Evolutionary conservation across 805 yeast species (phyloP), one percentile per base, ranked within the genome.

Genomic region (Metschnikowia lunata): DNA sequence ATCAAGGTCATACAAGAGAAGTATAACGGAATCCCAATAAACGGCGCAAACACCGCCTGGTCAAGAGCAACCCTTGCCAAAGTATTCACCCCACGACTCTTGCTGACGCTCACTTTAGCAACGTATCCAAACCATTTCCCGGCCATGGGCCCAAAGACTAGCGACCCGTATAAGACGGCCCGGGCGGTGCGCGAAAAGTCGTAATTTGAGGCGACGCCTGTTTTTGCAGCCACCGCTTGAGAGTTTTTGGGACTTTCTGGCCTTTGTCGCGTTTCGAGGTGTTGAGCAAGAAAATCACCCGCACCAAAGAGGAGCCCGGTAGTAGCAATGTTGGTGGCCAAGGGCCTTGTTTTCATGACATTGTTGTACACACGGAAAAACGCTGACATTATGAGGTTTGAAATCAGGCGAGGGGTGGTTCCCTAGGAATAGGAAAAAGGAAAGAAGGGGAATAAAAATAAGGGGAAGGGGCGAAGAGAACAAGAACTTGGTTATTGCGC

Each of bases 251-350:
- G 11, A 12, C 6, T 3, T 10, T 11, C n/a, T 12, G 31, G n/a
- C 38, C 33, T 31, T 59, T 60, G 8, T 75, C 69, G 58, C 77
- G 76, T 10, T 30, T 40, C 48, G 6, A 77, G 54, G 0, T 63
- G 35, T 59, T 88, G 96, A 0, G 96, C 96, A 26, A 85, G 52
- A 1, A 63, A 64, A 60, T 88, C 96, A 2, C 96, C 96, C 1
- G 80, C 47, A 0, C 88, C 93, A 59, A 88, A 87, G 31, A 80
- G 61, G 11, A 71, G 46, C n/a, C 76, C 81, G 1, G 81, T 76
- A 34, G 78, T 66, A 12, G 73, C 29, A 45, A 72, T 62, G 49
- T 79, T 78, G 40, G 79, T 72, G 30, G 67, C 34, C 26, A 73
- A 43, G 4, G 82, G 82, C 33, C 66, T 58, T 37, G 57, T 62